Base-by-base conservation (phyloP, 495 filamentous ascomycete genomes). In the Tuber umbilicatum region DNA sequence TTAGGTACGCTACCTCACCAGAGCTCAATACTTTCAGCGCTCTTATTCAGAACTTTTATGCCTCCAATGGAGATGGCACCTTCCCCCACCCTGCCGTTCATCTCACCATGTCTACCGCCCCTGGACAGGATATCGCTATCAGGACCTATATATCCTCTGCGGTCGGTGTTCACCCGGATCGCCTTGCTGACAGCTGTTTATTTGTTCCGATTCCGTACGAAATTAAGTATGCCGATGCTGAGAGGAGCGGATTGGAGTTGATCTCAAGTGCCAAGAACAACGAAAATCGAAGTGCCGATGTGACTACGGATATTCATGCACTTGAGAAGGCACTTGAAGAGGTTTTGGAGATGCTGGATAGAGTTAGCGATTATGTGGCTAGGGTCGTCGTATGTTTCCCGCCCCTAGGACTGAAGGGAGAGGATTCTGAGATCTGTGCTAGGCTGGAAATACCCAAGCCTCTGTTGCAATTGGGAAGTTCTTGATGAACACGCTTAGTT, bases 31-130 rank as follows among this genome's bases (percentile, higher is more conserved):
- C 92, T 79, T 99, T 98, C 89, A 92, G 89, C 81, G 95, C 95
- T 74, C 90, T 99, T 78, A 99, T 99, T 85, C 95, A 99, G 86
- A 99, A 99, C 86, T 99, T 99, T 87, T 99, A 98, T 87, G 93
- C 93, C 78, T 92, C 92, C 76, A 93, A 96, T 83, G 94, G 94
- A 75, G 96, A 97, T 60, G 95, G 95, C 76, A 99, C 95, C 67
- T 97, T 91, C 86, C 95, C 95, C 69, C 92, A 97, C 86, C 95
- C 95, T 14, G 94, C 95, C 70, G 92, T 99, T 19, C 95, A 99
- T 86, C 86, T 99, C 81, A 99, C 95, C 75, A 91, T 98, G 72
- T 92, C 90, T 68, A 97, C 94, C 70, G 90, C 91, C 75, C 88
- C 94, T 41, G 93, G 93, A 77, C 86, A 92, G 83, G 89, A 94